These are phyloP conservation scores for Ogataea salicorniae DNA, from an alignment of 805 yeast species.

Conservation along the genomic window DNA sequence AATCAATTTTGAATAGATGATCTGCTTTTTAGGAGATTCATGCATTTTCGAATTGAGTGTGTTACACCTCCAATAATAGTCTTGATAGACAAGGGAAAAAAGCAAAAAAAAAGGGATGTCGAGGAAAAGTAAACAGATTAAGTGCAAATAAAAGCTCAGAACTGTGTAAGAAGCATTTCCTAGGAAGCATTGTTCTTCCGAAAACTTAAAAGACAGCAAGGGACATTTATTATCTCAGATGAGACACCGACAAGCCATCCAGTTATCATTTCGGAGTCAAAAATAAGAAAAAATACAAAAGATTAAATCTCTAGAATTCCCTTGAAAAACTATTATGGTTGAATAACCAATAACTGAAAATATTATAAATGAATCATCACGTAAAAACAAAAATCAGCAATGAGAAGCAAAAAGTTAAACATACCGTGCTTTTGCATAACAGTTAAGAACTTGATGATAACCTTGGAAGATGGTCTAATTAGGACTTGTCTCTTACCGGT, in stretches of 20 bases:
- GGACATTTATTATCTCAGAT: conserved; percentile 45
- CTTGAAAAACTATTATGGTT: no score
- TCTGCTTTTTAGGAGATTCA: no score
- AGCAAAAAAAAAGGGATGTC: conserved; percentile 33
- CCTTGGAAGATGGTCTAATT: conserved; percentile 98
- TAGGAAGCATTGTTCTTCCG: conserved; percentile 59
- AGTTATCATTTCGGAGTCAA: conserved; percentile 90
- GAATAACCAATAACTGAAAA: no score
- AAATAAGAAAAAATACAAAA: not conserved
- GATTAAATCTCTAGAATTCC: no score
- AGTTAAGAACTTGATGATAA: conserved; percentile 91
- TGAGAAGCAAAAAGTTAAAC: conserved; percentile 23
- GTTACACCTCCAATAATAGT: no score
- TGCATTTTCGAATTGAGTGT: no score
- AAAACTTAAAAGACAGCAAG: conserved; percentile 96
- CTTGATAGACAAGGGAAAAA: not conserved
- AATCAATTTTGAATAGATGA: not conserved
- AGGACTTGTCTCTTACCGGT: conserved; percentile 99
- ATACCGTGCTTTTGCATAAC: conserved; percentile 97
- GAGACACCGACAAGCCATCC: conserved; percentile 83
- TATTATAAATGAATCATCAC: not conserved
- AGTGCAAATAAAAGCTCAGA: conserved; percentile 30
- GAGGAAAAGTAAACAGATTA: conserved; percentile 65
- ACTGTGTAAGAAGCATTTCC: conserved; percentile 64
- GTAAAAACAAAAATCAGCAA: no score